Evolutionary conservation across 2,329 filamentous ascomycete species (phyloP), one percentile per base, ranked within the genome.

Genomic region (Daldinia sp.): DNA sequence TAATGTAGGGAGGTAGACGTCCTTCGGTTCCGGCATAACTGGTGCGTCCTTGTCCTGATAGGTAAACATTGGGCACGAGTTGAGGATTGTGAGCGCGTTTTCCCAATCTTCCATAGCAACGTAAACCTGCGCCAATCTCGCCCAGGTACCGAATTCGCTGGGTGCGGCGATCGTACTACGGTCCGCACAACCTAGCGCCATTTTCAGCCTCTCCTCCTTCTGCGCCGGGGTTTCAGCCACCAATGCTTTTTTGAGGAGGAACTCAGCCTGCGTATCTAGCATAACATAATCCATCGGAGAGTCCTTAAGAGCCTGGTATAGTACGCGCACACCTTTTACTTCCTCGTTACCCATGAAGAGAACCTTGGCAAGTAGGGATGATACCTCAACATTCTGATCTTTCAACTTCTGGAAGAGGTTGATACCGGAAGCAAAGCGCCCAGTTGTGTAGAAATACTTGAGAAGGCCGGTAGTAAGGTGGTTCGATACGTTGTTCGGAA

Each of bases 61-160:
- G 5, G 95, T 99, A 77, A 99, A 99, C 95, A 99, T 99, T 7
- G 95, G 95, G 77, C 95, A 99, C 15, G 95, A 99, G 79, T 99
- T 99, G 53, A 99, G 84, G 3, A 95, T 98, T 4, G 96, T 89
- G 21, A 99, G 85, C 0, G 95, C 95, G 70, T 98, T 88, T 74
- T 98, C 95, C 93, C 95, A 99, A 74, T 96, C 92, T 76, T 99
- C 95, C 79, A 96, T 87, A 50, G 90, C 87, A 57, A 98, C 92
- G 71, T 99, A 99, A 29, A 98, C 91, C 75, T 98, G 93, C 2
- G 94, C 94, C 66, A 99, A 79, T 59, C 94, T 86, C 59, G 95
- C 94, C 95, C 95, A 99, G 0, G 95, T 98, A 55, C 92, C 92
- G 74, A 99, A 99, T 76, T 99, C 95, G 76, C 93, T 97, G 0